These are phyloP conservation scores for Crucihimalaya himalaica DNA, from an alignment of 345 rosid species.

Conservation along the genomic window DNA sequence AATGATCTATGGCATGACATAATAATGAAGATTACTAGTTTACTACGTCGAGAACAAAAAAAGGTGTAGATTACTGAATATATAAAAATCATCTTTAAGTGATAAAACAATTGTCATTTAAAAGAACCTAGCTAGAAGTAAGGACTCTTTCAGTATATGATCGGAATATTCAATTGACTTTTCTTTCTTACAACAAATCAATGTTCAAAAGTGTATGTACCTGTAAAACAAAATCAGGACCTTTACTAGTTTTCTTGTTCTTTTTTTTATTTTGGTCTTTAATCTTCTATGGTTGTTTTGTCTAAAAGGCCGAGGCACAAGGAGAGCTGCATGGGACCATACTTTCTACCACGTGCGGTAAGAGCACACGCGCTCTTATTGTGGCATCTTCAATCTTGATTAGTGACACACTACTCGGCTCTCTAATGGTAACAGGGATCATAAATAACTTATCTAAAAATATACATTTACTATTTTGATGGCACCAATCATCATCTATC, in stretches of 20 bases:
- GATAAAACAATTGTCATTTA: neutral
- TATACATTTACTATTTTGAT: too few species aligned
- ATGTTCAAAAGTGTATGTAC: neutral
- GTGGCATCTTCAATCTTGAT: too few species aligned
- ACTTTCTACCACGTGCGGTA: too few species aligned
- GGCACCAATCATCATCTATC: too few species aligned
- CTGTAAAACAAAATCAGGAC: neutral
- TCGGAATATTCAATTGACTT: neutral
- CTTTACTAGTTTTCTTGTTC: neutral
- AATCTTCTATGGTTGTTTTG: neutral
- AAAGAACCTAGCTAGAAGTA: neutral
- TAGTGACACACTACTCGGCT: too few species aligned
- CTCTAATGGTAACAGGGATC: too few species aligned
- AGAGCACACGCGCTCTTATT: too few species aligned
- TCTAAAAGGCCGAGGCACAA: neutral
- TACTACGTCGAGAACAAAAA: neutral
- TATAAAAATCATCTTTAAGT: neutral
- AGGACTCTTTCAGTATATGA: neutral
- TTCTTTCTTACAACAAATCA: neutral
- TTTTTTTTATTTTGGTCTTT: neutral
- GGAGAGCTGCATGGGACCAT: too few species aligned
- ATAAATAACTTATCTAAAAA: too few species aligned
- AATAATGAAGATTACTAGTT: neutral
- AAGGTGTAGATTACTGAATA: neutral
- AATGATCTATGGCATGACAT: neutral